phyloP scores from a whole-genome alignment of 306 rosid species.

The Crotalaria pallida region DNA sequence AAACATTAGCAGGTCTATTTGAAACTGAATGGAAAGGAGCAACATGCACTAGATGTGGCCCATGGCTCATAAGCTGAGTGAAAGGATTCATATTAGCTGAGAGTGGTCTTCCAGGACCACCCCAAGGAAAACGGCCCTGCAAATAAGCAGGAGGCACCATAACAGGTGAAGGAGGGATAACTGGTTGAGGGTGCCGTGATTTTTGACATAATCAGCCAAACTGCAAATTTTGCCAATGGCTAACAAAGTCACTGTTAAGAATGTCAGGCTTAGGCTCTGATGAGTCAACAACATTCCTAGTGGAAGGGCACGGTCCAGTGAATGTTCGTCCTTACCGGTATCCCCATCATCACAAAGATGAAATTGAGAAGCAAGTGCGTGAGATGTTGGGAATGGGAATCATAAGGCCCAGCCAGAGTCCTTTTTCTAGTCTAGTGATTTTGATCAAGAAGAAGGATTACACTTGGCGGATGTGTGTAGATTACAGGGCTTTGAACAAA shows the following conservation, averaged over 20 bases:
- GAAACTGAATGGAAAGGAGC: constrained; percentile 54
- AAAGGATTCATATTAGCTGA: constrained; percentile 55
- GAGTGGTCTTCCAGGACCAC: constrained; percentile 74
- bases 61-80: constrained; percentile 43
- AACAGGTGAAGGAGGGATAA: constrained; percentile 39
- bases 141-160: constrained; percentile 55
- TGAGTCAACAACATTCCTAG: constrained; percentile 32
- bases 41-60: constrained; percentile 56
- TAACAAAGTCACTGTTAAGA: constrained; percentile 59
- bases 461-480: too few species aligned
- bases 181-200: constrained; percentile 33
- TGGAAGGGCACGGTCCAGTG: too few species aligned
- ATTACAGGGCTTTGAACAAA: too few species aligned
- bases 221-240: constrained; percentile 65
- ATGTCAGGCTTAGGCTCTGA: constrained; percentile 51
- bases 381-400: too few species aligned
- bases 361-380: too few species aligned
- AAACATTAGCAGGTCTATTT: constrained; percentile 51
- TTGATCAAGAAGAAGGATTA: too few species aligned
- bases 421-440: too few species aligned
- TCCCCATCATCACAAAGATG: too few species aligned
- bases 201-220: constrained; percentile 61
- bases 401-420: too few species aligned
- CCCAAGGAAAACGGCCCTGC: constrained; percentile 66
- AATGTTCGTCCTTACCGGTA: too few species aligned